Conservation (phyloP, 2,329 filamentous ascomycete species). For the Botrytis galanthina region DNA sequence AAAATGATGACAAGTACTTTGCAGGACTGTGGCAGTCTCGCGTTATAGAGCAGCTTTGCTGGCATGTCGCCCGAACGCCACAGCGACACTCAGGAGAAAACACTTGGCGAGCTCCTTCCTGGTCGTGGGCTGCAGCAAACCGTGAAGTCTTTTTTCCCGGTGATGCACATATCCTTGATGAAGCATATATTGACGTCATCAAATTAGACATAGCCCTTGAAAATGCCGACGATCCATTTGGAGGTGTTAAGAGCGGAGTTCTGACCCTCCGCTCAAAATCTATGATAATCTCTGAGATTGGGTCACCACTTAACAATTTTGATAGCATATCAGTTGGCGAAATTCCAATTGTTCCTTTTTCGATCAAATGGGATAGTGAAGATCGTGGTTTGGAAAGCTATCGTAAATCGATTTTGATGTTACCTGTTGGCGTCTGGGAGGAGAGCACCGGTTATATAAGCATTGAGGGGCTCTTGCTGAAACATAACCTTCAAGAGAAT, state of each 20-base stretch:
- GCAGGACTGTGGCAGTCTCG: neutral
- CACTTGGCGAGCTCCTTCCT: neutral
- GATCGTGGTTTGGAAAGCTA: fast-evolving
- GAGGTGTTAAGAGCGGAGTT: neutral
- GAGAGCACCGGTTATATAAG: fast-evolving
- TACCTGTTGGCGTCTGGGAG: neutral
- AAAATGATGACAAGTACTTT: neutral
- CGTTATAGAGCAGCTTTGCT: neutral
- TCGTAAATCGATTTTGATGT: fast-evolving
- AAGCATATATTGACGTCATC: neutral
- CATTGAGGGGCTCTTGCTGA: neutral
- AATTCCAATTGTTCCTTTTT: fast-evolving
- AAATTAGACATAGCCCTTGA: neutral
- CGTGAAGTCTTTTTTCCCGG: fast-evolving
- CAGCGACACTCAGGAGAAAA: neutral
- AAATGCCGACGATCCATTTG: neutral
- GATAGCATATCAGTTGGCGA: neutral
- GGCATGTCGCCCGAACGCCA: fast-evolving
- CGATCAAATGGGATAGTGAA: fast-evolving
- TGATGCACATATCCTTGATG: fast-evolving
- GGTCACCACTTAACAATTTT: too few species aligned
- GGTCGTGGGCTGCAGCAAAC: neutral
- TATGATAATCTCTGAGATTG: fast-evolving
- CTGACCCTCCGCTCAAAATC: neutral
- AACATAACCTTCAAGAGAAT: fast-evolving